Base-by-base conservation (phyloP, 306 rosid species). In the Oxytropis ochrocephala region DNA sequence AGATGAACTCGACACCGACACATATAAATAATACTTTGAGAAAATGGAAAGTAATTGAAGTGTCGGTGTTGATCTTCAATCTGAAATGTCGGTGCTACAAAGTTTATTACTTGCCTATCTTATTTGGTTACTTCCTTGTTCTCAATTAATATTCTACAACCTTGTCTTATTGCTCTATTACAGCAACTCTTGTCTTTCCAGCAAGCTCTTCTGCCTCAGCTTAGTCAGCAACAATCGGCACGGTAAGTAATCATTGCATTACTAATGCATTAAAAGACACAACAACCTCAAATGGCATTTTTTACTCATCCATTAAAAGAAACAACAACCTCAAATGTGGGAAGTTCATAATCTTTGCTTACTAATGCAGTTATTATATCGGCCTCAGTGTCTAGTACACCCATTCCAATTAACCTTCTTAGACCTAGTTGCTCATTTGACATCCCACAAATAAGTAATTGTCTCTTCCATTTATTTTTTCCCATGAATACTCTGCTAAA, bases 161-260 rank as follows among this genome's bases (percentile, higher is more conserved):
- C 39, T 11, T 24, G 4, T 47, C 35, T 72, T 17, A 16, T 75
- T 57, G 13, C 56, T 11, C 73, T 32, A 56, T 73, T 69, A 82
- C 92, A 88, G 95, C 84, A 75, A 83, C 80, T 91, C 61, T 29
- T 85, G 76, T 74, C 95, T 47, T 61, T 88, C 64, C 87, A 83
- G 81, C 92, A 84, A 81, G 68, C 84, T 36, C 90, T 84, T 66
- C 35, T 85, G 80, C 77, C 92, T 32, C 91, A 83, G 83, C 64
- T 78, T 72, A 81, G 85, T 72, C 83, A 50, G 67, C 86, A 76
- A 64, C 97, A 84, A 76, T 71, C 97, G 75, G 69, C 86, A 57
- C 85, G 67, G 95, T 88, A 81, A 80, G 97, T 77, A 75, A 64
- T 70, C 59, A 7, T 58, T 58, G n/a, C 33, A 30, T 39, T 9